These are phyloP conservation scores for Huntiella bhutanensis DNA, from an alignment of 2,329 filamentous ascomycete species.

Conservation along the genomic window DNA sequence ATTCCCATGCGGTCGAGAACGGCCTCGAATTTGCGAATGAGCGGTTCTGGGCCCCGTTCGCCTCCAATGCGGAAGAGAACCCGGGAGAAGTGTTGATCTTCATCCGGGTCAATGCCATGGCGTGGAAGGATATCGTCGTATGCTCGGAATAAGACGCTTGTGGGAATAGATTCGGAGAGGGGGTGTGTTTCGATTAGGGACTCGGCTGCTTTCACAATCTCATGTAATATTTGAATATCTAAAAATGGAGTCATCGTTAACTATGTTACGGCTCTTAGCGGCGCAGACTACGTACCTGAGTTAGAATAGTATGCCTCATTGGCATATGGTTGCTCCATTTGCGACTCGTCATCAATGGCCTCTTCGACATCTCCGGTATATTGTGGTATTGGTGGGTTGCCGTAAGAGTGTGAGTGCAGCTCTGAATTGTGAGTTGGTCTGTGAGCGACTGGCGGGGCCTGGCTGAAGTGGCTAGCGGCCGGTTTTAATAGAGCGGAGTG, in stretches of 20 bases:
- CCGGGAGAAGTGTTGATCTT: conserved; percentile 57
- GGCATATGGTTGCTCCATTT: conserved; percentile 1
- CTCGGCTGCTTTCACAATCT: conserved; percentile 57
- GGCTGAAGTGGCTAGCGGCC: conserved; percentile 7
- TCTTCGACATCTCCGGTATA: not conserved
- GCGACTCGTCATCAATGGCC: not conserved
- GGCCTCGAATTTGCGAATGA: conserved; percentile 52
- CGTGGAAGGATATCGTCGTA: conserved; percentile 60
- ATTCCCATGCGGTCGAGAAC: conserved; percentile 53
- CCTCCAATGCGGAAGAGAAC: conserved; percentile 65
- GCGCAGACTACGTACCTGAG: conserved; percentile 26
- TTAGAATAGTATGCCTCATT: conserved; percentile 36
- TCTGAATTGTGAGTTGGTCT: too few relatives aligned
- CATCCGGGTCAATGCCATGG: conserved; percentile 50
- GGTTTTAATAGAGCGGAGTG: conserved; percentile 9
- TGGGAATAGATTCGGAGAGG: conserved; percentile 46
- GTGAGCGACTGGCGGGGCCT: not conserved
- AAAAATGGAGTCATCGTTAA: not conserved
- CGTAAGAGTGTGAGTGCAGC: not conserved
- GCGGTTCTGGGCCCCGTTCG: conserved; percentile 33
- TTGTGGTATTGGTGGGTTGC: not conserved
- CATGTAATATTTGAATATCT: conserved; percentile 66
- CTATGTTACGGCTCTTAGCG: conserved; percentile 12
- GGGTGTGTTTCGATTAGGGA: conserved; percentile 36
- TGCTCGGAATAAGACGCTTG: conserved; percentile 60